Conservation (phyloP, 495 filamentous ascomycete species). For the Pseudevernia furfuracea region DNA sequence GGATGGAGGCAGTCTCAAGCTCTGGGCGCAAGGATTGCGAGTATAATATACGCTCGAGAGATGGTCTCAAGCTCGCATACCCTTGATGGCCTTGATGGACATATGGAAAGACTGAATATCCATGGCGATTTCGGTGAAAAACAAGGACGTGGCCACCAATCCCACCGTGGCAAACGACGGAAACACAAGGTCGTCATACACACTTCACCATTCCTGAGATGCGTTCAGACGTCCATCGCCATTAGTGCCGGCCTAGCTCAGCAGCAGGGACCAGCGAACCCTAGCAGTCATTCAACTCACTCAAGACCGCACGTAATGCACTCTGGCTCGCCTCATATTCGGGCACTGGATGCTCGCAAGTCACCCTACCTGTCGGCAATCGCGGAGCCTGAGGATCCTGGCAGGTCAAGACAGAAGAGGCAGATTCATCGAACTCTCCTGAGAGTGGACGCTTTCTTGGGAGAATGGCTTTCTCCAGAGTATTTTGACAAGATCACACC, state of each 20-base stretch:
- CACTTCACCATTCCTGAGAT: slow-evolving; percentile 85
- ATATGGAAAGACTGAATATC: not conserved
- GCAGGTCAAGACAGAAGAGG: slow-evolving; percentile 12
- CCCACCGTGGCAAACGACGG: slow-evolving; percentile 29
- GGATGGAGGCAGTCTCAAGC: slow-evolving; percentile 82
- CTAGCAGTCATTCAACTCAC: not conserved
- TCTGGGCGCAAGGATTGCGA: slow-evolving; percentile 71
- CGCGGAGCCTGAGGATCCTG: slow-evolving; percentile 20
- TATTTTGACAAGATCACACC: slow-evolving; percentile 91
- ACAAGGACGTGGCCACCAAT: slow-evolving; percentile 9
- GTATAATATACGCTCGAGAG: slow-evolving; percentile 51
- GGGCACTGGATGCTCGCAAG: slow-evolving; percentile 18
- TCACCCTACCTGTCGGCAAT: slow-evolving; percentile 24
- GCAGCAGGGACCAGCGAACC: slow-evolving; percentile 32
- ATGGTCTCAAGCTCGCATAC: slow-evolving; percentile 13
- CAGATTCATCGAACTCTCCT: slow-evolving; percentile 46
- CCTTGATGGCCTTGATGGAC: slow-evolving; percentile 1
- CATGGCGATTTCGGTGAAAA: slow-evolving; percentile 1
- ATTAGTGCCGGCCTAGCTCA: slow-evolving; percentile 84
- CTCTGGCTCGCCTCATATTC: slow-evolving; percentile 22
- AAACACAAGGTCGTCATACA: slow-evolving; percentile 79
- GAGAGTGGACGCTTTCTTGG: slow-evolving; percentile 84
- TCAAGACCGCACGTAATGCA: slow-evolving; percentile 21
- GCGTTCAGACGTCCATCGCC: slow-evolving; percentile 84
- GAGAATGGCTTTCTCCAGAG: slow-evolving; percentile 88